Base-by-base conservation (phyloP, 306 rosid genomes). In the Sesbania bispinosa region DNA sequence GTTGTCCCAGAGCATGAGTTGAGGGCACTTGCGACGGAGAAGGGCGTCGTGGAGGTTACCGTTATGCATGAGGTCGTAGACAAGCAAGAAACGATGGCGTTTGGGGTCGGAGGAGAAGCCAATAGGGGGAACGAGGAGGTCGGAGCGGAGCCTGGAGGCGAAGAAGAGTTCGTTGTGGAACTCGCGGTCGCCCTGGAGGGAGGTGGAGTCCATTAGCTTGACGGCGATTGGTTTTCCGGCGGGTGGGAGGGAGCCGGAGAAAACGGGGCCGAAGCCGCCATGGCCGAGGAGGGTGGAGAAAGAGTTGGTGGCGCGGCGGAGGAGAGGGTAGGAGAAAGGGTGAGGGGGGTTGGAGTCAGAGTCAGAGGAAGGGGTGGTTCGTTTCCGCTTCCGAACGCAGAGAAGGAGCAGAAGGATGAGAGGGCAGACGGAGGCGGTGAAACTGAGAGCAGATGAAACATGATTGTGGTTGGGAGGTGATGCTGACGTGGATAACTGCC, bases 251-350 rank as follows among this genome's bases (percentile, higher is more conserved):
- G 70, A 48, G 6, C 93, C 97, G 35, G 81, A 72, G 73, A 69
- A 91, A 3, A 94, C 99, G 6, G 96, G 87, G 9, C 99, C 99
- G 33, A 85, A 94, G 21, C 99, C 97, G 0, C 99, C 99, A 0
- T 89, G 99, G 41, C 97, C 99, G 19, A 94, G 97, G 52, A 85
- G 88, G 71, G 83, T 64, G 75, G 97, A 79, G 83, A 94, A 94
- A 0, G 92, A 89, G 54, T 80, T 79, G 15, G 99, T 94, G 73
- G 99, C 96, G 15, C 96, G 96, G 60, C 89, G 92, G 78, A 94
- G 99, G 59, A 81, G 39, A 38, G 92, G 16, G 84, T 83, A 94
- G 33, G 96, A 63, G 89, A 81, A 85, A 1, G 86, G 86, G 19
- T 82, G 86, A 1, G 98, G 99, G 0, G 96, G 92, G 27, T 67